A percentile compares a stretch with the other conserved stretches of the same genome.
These are phyloP conservation scores for Kurtzmaniella cleridarum DNA, from an alignment of 805 yeast species.

Conservation along the genomic window DNA sequence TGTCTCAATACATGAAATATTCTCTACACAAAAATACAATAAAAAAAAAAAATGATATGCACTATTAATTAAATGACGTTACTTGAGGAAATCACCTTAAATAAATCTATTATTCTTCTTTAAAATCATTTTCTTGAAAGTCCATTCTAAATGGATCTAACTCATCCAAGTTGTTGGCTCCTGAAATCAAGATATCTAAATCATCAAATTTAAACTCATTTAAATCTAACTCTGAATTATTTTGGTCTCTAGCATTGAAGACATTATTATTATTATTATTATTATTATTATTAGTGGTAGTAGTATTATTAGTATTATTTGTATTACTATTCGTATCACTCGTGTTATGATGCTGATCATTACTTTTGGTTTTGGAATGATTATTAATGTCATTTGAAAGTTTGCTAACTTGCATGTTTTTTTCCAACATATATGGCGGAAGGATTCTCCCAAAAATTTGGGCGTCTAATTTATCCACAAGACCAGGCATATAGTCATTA, in stretches of 20 bases:
- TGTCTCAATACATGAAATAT: too few relatives aligned
- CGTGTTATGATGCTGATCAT: background rate
- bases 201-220: slow-evolving; percentile 15
- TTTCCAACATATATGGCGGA: slow-evolving; percentile 75
- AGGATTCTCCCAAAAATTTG: slow-evolving; percentile 78
- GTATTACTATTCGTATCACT: background rate
- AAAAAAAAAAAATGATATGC: too few relatives aligned
- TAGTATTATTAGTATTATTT: background rate
- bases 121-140: background rate
- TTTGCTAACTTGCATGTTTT: slow-evolving; percentile 8
- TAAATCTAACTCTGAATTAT: slow-evolving; percentile 7
- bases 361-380: background rate
- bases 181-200: slow-evolving; percentile 14
- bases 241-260: background rate
- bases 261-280: background rate
- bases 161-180: slow-evolving; percentile 17
- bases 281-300: background rate
- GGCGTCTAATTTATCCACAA: slow-evolving; percentile 79
- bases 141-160: slow-evolving; percentile 18
- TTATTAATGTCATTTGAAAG: background rate
- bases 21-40: too few relatives aligned
- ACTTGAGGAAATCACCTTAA: too few relatives aligned
- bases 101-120: too few relatives aligned
- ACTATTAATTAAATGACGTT: too few relatives aligned
- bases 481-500: slow-evolving; percentile 63